Percentiles rank a stretch among this genome's conserved stretches.
These are phyloP conservation scores for Diaporthe helianthi DNA, from an alignment of 2,329 filamentous ascomycete genomes.

Conservation along the genomic window DNA sequence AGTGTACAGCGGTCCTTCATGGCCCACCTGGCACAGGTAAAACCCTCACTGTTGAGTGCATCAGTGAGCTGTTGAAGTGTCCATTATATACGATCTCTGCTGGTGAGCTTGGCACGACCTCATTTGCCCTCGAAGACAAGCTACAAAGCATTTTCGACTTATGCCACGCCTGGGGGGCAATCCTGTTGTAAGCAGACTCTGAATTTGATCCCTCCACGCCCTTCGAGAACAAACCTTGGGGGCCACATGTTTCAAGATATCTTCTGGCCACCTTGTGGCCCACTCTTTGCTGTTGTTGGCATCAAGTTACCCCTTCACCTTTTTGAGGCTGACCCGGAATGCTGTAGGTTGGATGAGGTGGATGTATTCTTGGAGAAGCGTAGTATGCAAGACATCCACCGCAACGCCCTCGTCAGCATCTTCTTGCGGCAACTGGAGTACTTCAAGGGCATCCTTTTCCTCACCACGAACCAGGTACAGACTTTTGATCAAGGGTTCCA, in stretches of 20 bases:
- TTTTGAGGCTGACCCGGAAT: too few relatives aligned
- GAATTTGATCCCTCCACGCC: too few relatives aligned
- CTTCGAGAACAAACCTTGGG: too few relatives aligned
- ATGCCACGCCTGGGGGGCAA: constrained; percentile 84
- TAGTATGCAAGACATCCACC: constrained; percentile 81
- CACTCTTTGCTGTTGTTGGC: too few relatives aligned
- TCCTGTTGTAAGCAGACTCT: too few relatives aligned
- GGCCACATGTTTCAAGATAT: too few relatives aligned
- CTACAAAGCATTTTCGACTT: constrained; percentile 86
- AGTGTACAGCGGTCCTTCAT: constrained; percentile 69
- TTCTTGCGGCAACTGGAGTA: constrained; percentile 89
- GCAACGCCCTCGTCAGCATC: constrained; percentile 85
- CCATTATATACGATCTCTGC: constrained; percentile 85
- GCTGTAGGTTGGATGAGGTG: constrained; percentile 87
- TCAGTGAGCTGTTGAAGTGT: constrained; percentile 81
- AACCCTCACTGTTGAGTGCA: constrained; percentile 85
- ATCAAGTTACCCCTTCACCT: too few relatives aligned
- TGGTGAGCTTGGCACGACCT: constrained; percentile 82
- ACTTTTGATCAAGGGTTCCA: constrained; percentile 93
- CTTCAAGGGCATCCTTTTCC: constrained; percentile 88
- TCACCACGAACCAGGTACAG: constrained; percentile 87
- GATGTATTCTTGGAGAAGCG: constrained; percentile 86
- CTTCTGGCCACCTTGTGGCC: too few relatives aligned
- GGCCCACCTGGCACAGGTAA: constrained; percentile 89
- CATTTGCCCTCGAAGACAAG: constrained; percentile 74